These are phyloP conservation scores for Clonostachys rosea DNA, from an alignment of 2,329 filamentous ascomycete genomes.

Conservation along the genomic window DNA sequence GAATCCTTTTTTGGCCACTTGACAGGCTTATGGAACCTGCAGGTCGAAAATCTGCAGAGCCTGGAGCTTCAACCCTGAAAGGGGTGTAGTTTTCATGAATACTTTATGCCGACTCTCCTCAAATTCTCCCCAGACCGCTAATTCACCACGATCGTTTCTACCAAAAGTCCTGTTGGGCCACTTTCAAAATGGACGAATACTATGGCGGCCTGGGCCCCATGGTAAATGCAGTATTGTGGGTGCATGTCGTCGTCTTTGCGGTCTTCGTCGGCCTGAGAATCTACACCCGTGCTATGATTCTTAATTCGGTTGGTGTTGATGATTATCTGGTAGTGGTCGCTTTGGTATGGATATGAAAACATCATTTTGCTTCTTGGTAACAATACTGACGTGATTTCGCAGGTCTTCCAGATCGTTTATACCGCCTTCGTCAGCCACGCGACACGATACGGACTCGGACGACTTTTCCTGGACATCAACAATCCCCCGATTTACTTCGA, in stretches of 20 bases:
- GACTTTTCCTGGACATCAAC: conserved; percentile 1
- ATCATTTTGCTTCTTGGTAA: too few species aligned
- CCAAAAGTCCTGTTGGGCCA: too few species aligned
- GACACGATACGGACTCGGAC: conserved; percentile 3
- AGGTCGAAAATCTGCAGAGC: too few species aligned
- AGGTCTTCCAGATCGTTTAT: conserved; percentile 2
- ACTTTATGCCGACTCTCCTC: too few species aligned
- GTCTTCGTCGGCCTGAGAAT: conserved; percentile 1
- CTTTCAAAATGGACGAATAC: too few species aligned
- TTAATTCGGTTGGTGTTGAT: conserved; percentile 1
- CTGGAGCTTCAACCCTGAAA: too few species aligned
- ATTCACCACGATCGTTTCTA: too few species aligned
- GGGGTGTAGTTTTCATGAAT: too few species aligned
- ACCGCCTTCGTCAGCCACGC: background rate
- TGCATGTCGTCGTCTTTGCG: background rate
- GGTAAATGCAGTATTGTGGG: conserved; percentile 3
- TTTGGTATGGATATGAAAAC: background rate
- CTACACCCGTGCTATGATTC: conserved; percentile 3
- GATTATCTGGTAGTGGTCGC: conserved; percentile 2
- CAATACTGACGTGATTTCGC: too few species aligned
- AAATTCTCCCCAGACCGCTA: too few species aligned
- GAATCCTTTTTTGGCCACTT: too few species aligned
- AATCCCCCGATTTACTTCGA: background rate
- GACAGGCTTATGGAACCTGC: too few species aligned
- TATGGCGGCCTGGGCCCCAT: conserved; percentile 4